phyloP scores from a whole-genome alignment of 176 grass and related monocot species.

The Hordeum marinum region DNA sequence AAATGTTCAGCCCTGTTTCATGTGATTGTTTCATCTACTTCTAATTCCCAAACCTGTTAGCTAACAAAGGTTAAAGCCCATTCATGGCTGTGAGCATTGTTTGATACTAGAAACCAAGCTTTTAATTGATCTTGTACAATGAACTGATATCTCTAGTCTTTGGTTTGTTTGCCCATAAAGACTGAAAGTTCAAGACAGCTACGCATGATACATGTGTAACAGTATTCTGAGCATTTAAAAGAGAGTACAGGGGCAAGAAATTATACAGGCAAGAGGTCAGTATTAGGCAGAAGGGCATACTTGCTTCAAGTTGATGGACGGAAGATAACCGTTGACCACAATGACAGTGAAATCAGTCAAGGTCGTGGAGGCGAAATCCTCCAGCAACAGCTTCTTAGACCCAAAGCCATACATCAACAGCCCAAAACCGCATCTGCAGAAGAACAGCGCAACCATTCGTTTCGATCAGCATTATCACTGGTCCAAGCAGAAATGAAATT shows the following conservation, averaged over 20 bases:
- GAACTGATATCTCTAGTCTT: not conserved
- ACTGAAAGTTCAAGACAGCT: not conserved
- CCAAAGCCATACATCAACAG: slow-evolving; percentile 97
- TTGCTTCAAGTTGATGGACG: slow-evolving; percentile 80
- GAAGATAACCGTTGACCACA: slow-evolving; percentile 91
- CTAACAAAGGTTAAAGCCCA: not conserved
- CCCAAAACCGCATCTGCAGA: slow-evolving; percentile 59
- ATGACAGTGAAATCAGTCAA: slow-evolving; percentile 66
- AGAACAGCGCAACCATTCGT: not conserved
- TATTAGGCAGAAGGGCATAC: slow-evolving; percentile 25
- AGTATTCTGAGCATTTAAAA: not conserved
- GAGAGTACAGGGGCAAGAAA: not conserved
- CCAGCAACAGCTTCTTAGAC: slow-evolving; percentile 66
- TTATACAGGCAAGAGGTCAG: not conserved
- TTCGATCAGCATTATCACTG: not conserved
- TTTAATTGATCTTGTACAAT: not conserved
- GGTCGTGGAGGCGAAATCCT: slow-evolving; percentile 81
- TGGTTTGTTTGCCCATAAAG: not conserved
- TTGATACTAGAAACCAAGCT: not conserved
- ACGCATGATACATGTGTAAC: not conserved
- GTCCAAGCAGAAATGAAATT: not conserved
- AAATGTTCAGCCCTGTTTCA: not conserved
- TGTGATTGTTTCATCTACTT: not conserved
- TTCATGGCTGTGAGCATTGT: not conserved
- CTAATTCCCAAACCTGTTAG: not conserved